Conservation (phyloP, 129 eudicot species). For the Lonicera japonica region DNA sequence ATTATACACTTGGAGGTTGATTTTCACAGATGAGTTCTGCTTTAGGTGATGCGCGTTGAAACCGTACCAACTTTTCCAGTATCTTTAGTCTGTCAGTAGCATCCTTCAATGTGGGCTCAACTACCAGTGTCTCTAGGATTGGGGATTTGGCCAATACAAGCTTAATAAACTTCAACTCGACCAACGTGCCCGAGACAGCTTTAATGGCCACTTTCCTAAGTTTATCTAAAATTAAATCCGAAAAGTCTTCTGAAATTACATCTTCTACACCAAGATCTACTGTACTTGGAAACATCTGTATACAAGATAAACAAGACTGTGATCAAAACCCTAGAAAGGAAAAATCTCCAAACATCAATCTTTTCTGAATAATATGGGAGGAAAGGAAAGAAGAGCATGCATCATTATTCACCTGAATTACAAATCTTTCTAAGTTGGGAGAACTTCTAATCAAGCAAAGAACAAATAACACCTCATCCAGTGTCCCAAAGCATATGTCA, state of each 20-base stretch:
- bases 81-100: not conserved
- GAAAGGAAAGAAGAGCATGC: not conserved
- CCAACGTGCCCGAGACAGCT: not conserved
- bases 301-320: not conserved
- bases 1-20: no score
- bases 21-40: constrained; percentile 7
- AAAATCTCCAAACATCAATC: not conserved
- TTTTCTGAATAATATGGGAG: not conserved
- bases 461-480: not conserved
- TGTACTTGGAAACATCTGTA: not conserved
- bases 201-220: constrained; percentile 4
- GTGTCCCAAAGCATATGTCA: not conserved
- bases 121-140: constrained; percentile 4
- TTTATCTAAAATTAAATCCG: not conserved
- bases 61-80: not conserved
- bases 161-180: constrained; percentile 14
- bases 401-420: not conserved
- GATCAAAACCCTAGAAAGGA: not conserved
- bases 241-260: not conserved
- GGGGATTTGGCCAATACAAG: constrained; percentile 9
- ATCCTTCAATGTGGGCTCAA: not conserved
- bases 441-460: constrained; percentile 22
- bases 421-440: constrained; percentile 4
- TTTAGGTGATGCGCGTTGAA: not conserved
- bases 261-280: not conserved